phyloP scores from a whole-genome alignment of 1,284 basidiomycete genomes.

The Neotropicomus parvogracilis region DNA sequence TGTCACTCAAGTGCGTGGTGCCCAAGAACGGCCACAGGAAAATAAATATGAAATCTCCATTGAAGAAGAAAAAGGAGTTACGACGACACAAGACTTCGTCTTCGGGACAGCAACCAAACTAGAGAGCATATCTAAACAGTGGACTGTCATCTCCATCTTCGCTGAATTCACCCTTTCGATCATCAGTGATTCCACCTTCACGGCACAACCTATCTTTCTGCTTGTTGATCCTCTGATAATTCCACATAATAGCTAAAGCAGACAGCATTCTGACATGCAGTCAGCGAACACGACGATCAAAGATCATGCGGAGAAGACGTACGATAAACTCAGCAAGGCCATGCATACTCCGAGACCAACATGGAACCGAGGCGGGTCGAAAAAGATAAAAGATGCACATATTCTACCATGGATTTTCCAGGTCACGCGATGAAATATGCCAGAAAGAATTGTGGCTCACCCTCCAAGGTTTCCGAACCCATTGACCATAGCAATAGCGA shows the following conservation, averaged over 20 bases:
- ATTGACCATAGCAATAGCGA: slow-evolving; percentile 53
- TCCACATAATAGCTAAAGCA: slow-evolving; percentile 35
- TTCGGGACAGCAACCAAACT: not conserved
- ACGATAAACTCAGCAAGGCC: slow-evolving; percentile 24
- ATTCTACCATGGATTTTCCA: slow-evolving; percentile 28
- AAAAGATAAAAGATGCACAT: slow-evolving; percentile 44
- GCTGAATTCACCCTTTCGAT: slow-evolving; percentile 34
- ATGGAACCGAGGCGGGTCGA: slow-evolving; percentile 44
- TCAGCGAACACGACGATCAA: not conserved
- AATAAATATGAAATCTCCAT: not conserved
- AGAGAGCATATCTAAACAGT: slow-evolving; percentile 40
- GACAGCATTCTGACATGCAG: slow-evolving; percentile 22
- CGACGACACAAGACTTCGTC: not conserved
- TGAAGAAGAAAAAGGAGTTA: not conserved
- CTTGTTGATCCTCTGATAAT: slow-evolving; percentile 38
- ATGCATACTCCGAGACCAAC: slow-evolving; percentile 47
- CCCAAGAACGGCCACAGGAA: too few relatives aligned
- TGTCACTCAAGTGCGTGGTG: too few relatives aligned
- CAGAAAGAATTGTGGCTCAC: slow-evolving; percentile 24
- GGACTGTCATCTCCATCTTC: slow-evolving; percentile 48
- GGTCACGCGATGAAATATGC: not conserved
- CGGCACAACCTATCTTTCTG: slow-evolving; percentile 38
- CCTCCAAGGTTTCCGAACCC: slow-evolving; percentile 54
- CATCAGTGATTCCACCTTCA: slow-evolving; percentile 38
- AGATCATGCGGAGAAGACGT: slow-evolving; percentile 3